Percentiles rank a stretch among this genome's conserved stretches.
Evolutionary conservation across 768 basidiomycete species (phyloP).

Genomic region (Paxillus involutus): DNA sequence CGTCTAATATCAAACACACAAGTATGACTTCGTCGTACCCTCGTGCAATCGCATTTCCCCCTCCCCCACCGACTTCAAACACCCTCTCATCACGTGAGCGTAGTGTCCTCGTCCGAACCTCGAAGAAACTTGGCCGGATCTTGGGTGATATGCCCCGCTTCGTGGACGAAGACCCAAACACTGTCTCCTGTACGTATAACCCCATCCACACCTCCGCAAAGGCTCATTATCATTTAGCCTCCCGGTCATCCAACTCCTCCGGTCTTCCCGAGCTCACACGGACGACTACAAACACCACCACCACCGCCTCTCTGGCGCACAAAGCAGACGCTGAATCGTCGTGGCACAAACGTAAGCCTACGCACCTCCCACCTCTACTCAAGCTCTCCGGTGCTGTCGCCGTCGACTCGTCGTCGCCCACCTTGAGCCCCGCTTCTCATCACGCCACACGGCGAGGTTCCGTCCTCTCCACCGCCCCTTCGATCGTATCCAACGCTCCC

Average conservation of each 20-base stretch:
- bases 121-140: constrained; percentile 58
- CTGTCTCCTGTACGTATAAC: constrained; percentile 1
- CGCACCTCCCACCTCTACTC: constrained; percentile 27
- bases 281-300: background rate
- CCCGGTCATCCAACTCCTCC: constrained; percentile 1
- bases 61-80: constrained; percentile 60
- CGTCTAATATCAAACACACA: constrained; percentile 2
- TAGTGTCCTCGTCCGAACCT: constrained; percentile 53
- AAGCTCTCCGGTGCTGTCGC: constrained; percentile 7
- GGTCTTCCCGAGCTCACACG: constrained; percentile 1
- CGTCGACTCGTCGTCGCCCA: constrained; percentile 5
- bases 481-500: constrained; percentile 24
- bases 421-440: constrained; percentile 2
- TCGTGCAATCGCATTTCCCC: constrained; percentile 6
- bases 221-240: background rate
- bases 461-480: constrained; percentile 18
- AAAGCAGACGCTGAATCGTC: constrained; percentile 10
- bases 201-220: accelerated
- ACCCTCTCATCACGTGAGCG: constrained; percentile 50
- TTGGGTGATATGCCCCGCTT: constrained; percentile 62
- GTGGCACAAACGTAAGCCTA: constrained; percentile 28
- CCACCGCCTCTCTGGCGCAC: constrained; percentile 8
- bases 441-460: constrained; percentile 16
- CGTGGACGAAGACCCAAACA: constrained; percentile 34
- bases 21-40: constrained; percentile 1